phyloP scores from a whole-genome alignment of 805 yeast species.

The Ogataea salicorniae region DNA sequence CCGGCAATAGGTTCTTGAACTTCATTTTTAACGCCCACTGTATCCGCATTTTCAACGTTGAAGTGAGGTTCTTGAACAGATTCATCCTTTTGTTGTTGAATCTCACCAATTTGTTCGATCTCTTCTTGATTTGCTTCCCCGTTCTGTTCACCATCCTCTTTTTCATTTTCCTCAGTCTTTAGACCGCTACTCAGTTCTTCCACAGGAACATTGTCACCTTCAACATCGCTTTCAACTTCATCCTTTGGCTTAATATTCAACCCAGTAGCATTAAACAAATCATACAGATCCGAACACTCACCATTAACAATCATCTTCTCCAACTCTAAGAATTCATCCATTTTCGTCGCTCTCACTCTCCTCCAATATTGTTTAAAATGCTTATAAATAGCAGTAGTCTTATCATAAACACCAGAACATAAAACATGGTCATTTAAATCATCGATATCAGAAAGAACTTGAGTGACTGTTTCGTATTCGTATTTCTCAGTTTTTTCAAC shows the following conservation, averaged over 20 bases:
- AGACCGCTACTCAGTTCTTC: not conserved
- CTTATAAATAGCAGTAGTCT: slow-evolving; percentile 8
- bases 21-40: not conserved
- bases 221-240: not conserved
- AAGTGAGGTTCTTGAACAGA: not conserved
- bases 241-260: slow-evolving; percentile 2
- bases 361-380: slow-evolving; percentile 18
- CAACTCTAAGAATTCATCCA: slow-evolving; percentile 4
- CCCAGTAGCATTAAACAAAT: slow-evolving; percentile 6
- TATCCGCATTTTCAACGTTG: not conserved
- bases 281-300: slow-evolving; percentile 3
- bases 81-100: not conserved
- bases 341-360: slow-evolving; percentile 5
- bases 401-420: slow-evolving; percentile 6
- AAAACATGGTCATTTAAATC: slow-evolving; percentile 21
- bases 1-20: not conserved
- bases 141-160: slow-evolving; percentile 1
- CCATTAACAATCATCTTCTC: slow-evolving; percentile 9
- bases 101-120: too few species aligned
- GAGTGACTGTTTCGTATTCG: slow-evolving; percentile 25
- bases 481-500: slow-evolving; percentile 20
- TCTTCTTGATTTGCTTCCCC: not conserved
- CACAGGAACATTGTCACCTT: not conserved
- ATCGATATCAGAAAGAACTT: slow-evolving; percentile 30
- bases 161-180: not conserved